Conservation (phyloP, 2,329 filamentous ascomycete genomes). For the Fusarium austroafricanum region DNA sequence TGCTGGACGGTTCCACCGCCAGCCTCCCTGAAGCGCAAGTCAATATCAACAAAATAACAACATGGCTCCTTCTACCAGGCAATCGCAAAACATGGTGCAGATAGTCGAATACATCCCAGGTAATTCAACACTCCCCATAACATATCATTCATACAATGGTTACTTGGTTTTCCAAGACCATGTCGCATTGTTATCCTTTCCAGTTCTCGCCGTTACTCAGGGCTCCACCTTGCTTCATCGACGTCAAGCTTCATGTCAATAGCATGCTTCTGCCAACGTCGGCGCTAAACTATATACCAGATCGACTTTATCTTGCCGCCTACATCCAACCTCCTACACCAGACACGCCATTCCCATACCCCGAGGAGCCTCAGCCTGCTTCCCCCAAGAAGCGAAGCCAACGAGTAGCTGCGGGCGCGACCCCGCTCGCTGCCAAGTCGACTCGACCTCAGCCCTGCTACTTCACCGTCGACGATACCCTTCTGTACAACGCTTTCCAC, state of each 20-base stretch:
- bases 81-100: conserved; percentile 77
- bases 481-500: conserved; percentile 98
- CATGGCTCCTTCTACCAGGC: conserved; percentile 65
- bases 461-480: conserved; percentile 91
- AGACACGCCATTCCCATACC: conserved; percentile 88
- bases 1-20: conserved; percentile 20
- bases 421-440: conserved; percentile 46
- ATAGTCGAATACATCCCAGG: conserved; percentile 97
- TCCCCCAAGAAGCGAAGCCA: conserved; percentile 58
- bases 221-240: conserved; percentile 23
- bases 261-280: conserved; percentile 33
- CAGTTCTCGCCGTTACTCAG: conserved; percentile 16
- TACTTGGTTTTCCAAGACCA: conserved; percentile 24
- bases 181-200: conserved; percentile 51
- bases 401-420: conserved; percentile 66
- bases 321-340: conserved; percentile 85
- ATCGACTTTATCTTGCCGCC: conserved; percentile 93
- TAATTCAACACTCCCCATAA: conserved; percentile 56
- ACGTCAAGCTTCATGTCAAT: conserved; percentile 10
- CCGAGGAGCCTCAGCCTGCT: conserved; percentile 69
- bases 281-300: conserved; percentile 61
- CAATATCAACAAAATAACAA: conserved; percentile 37
- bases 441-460: conserved; percentile 77
- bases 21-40: conserved; percentile 40
- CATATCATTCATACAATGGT: conserved; percentile 22